Conservation (phyloP, 257 asterid species). For the Plantago major region DNA sequence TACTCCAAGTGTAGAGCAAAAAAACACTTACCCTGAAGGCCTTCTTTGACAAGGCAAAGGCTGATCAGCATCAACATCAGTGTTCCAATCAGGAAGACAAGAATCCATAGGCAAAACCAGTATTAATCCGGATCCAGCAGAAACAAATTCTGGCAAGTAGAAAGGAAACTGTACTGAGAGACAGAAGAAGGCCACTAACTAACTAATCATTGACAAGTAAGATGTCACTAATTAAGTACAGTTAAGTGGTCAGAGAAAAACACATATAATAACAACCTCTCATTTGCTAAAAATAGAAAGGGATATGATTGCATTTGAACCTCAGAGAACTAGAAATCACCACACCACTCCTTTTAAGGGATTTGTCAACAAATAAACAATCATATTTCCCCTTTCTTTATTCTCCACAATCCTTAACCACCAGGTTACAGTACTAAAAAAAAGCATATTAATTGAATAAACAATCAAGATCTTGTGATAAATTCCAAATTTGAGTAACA, state of each 20-base stretch:
- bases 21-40: conserved; percentile 43
- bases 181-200: background rate
- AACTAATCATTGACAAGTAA: background rate
- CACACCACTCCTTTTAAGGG: background rate
- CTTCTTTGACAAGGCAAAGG: conserved; percentile 41
- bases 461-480: too few species aligned
- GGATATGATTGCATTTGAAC: background rate
- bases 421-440: background rate
- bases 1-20: background rate
- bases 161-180: background rate
- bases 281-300: conserved; percentile 13
- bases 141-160: conserved; percentile 1
- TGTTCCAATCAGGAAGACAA: conserved; percentile 57
- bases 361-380: background rate
- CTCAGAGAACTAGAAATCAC: background rate
- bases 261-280: background rate
- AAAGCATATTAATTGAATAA: too few species aligned
- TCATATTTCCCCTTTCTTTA: background rate
- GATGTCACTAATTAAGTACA: background rate
- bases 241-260: too few species aligned
- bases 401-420: background rate
- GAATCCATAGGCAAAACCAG: conserved; percentile 49
- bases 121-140: too few species aligned
- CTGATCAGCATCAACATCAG: conserved; percentile 41
- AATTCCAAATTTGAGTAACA: background rate